Percentiles rank a stretch among this genome's conserved stretches.
Conservation (phyloP, 2,329 filamentous ascomycete species). For the Colletotrichum higginsianum region DNA sequence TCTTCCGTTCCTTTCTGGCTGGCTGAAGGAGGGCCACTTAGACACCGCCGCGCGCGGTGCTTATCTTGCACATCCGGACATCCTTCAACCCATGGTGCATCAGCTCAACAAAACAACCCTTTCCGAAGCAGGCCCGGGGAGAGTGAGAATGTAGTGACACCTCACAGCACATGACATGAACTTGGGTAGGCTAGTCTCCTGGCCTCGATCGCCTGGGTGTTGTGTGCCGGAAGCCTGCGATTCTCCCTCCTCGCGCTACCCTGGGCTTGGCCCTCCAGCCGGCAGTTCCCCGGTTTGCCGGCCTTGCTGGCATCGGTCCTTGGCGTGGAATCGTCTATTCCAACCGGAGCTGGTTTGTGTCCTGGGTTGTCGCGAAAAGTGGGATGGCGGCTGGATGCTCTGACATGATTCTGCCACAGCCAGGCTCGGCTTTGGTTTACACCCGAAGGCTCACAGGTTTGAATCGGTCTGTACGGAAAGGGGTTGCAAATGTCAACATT, state of each 20-base stretch:
- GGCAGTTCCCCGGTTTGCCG: conserved; percentile 39
- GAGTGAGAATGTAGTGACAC: conserved; percentile 35
- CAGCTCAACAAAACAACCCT: conserved; percentile 35
- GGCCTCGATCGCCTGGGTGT: conserved; percentile 22
- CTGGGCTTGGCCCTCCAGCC: conserved; percentile 31
- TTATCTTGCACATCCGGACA: conserved; percentile 33
- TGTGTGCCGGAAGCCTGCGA: conserved; percentile 5
- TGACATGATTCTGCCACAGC: conserved; percentile 11
- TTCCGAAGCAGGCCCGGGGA: conserved; percentile 24
- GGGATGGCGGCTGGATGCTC: conserved; percentile 12
- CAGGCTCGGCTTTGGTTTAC: background rate
- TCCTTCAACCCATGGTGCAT: conserved; percentile 7
- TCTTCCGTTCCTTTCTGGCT: conserved; percentile 22
- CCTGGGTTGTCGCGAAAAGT: conserved; percentile 6
- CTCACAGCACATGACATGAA: conserved; percentile 36
- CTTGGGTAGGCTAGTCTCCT: conserved; percentile 26
- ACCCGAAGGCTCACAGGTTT: conserved; percentile 11
- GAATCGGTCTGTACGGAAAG: background rate
- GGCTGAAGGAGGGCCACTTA: conserved; percentile 24
- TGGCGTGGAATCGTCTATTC: conserved; percentile 35
- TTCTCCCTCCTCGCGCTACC: conserved; percentile 34
- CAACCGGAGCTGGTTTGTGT: conserved; percentile 16
- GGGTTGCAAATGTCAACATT: too few species aligned
- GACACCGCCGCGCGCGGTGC: conserved; percentile 21
- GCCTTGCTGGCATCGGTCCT: conserved; percentile 28